Conservation (phyloP, 768 basidiomycete genomes). For the Trametes gibbosa region DNA sequence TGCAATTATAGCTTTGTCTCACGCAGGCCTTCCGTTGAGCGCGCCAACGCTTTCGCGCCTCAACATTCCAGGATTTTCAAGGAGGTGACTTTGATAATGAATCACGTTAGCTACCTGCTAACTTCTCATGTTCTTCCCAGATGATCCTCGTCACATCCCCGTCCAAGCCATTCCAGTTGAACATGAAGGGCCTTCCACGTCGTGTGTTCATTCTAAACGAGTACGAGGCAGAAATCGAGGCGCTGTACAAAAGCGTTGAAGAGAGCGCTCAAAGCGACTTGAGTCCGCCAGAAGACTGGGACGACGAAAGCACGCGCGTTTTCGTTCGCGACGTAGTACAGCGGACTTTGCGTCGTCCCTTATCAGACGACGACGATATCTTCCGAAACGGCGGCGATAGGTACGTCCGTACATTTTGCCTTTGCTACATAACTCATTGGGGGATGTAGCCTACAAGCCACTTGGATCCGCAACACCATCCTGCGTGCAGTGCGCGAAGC, state of each 20-base stretch:
- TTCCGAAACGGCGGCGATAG: constrained; percentile 42
- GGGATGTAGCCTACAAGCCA: constrained; percentile 30
- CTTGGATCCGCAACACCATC: constrained; percentile 34
- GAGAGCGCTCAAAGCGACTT: constrained; percentile 32
- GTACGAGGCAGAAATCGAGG: constrained; percentile 42
- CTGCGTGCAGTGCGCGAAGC: constrained; percentile 29
- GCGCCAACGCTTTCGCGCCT: constrained; percentile 41
- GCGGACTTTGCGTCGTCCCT: constrained; percentile 28
- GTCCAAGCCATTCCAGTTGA: constrained; percentile 32
- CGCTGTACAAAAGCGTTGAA: constrained; percentile 34
- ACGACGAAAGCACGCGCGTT: constrained; percentile 15
- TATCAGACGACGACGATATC: constrained; percentile 36
- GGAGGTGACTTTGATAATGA: constrained; percentile 31
- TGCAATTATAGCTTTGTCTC: too few relatives aligned
- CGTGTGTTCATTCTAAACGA: constrained; percentile 26
- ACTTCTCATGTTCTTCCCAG: constrained; percentile 10
- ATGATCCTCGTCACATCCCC: constrained; percentile 34
- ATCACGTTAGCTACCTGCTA: too few relatives aligned
- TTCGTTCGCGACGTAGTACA: constrained; percentile 36
- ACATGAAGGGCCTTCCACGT: constrained; percentile 31
- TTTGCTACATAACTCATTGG: not conserved
- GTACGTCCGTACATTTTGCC: constrained; percentile 15
- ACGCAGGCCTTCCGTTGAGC: constrained; percentile 32
- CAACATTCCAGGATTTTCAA: constrained; percentile 49
- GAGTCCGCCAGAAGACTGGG: constrained; percentile 29